phyloP scores from a whole-genome alignment of 2,329 filamentous ascomycete genomes.

The Trichophyton verrucosum region DNA sequence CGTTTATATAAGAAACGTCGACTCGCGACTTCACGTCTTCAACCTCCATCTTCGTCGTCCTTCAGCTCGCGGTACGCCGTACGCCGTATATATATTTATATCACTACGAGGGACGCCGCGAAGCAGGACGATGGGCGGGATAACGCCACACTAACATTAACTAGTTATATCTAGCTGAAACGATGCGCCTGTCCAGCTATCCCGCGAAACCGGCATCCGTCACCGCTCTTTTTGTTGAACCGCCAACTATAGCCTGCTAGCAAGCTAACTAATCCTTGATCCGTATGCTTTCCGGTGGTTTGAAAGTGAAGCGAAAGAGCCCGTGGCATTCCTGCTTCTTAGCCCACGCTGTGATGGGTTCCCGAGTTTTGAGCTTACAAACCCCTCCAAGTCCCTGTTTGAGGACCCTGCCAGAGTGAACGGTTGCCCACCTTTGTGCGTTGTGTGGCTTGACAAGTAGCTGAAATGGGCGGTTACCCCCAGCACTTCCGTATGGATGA shows the following conservation, averaged over 20 bases:
- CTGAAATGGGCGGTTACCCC: background rate
- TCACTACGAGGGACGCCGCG: background rate
- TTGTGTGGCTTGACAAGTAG: background rate
- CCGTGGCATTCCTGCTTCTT: background rate
- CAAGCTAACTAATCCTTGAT: background rate
- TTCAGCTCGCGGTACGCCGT: background rate
- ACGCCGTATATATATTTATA: background rate
- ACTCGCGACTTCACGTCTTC: no score
- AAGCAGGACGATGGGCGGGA: no score
- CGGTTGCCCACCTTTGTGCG: background rate
- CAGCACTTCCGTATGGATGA: background rate
- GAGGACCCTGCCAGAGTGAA: background rate
- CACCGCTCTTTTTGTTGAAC: slow-evolving; percentile 3
- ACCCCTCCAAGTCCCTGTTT: background rate
- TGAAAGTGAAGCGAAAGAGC: slow-evolving; percentile 3
- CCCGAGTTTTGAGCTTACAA: background rate
- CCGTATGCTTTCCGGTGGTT: background rate
- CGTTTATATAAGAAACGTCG: no score
- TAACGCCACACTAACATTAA: background rate
- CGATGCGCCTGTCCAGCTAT: background rate
- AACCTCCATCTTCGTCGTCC: no score
- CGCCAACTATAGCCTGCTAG: background rate
- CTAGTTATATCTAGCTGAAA: background rate
- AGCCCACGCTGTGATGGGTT: slow-evolving; percentile 2
- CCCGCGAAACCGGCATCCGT: background rate